Base-by-base conservation (phyloP, 2,329 filamentous ascomycete genomes). In the Phoma herbarum region DNA sequence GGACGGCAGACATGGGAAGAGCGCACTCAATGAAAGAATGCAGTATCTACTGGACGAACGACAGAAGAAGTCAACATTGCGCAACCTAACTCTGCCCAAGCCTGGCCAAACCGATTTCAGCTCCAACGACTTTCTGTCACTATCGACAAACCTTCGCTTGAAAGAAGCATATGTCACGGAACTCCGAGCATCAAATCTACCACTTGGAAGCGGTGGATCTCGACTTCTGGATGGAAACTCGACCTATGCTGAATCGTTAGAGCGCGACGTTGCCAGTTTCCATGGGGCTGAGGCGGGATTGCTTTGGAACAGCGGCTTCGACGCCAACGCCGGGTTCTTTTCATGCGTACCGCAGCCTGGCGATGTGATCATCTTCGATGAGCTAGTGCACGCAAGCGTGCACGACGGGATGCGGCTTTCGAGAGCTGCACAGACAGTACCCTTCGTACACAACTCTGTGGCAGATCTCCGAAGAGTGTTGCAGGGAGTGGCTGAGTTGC, bases 341-440 rank as follows among this genome's bases (percentile, higher is more conserved):
- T 77, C 79, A 0, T 79, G 76, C 47, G 67, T 83, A n/a, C 81
- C 81, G 18, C 81, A 83, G 59, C 66, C 66, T 1, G 79, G 77
- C 5, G 81, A 83, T 64, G 61, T 71, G 1, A 81, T 95, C 22
- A 72, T 95, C 0, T 89, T 94, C 66, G 91, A 0, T 68, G 89
- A 90, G 71, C 80, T 90, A 29, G 87, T 94, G 14, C 91, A 95
- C 68, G 91, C 91, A 0, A 93, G 89, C 65, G 86, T 88, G 1
- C 90, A 92, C 59, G 90, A 93, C 71, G 91, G 67, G 0, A 91
- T 93, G 88, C 82, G 83, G 18, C 67, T 88, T 20, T 88, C 86
- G 7, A 82, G 88, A 1, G 88, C 86, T 0, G 75, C 67, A 0
- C 74, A 67, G 33, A 79, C 64, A 14, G 47, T 85, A 0, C 56